Percentiles rank a stretch among this genome's conserved stretches.
Evolutionary conservation across 305 asterid genomes (phyloP).

Genomic region (Andrographis paniculata): DNA sequence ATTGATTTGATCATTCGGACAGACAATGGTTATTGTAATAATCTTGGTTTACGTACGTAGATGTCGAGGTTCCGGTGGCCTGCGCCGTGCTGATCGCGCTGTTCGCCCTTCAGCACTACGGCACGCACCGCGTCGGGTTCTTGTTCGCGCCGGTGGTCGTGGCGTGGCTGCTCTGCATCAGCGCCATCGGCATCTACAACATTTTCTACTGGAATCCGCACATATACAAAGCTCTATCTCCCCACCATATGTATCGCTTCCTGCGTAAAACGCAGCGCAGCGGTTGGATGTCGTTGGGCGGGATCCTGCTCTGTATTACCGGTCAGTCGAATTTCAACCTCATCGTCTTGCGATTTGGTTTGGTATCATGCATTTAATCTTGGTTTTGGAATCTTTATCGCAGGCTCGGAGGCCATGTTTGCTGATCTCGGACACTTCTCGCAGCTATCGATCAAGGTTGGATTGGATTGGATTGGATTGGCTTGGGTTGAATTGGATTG

Average conservation of each 20-base stretch:
- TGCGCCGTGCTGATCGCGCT: constrained; percentile 57
- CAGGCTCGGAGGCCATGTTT: constrained; percentile 81
- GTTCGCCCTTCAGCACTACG: constrained; percentile 74
- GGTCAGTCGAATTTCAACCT: constrained; percentile 24
- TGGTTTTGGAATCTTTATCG: constrained; percentile 1
- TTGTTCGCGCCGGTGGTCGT: constrained; percentile 71
- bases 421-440: no score
- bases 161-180: constrained; percentile 63
- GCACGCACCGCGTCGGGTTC: constrained; percentile 71
- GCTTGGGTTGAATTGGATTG: background rate
- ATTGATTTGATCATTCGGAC: no score
- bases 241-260: constrained; percentile 58
- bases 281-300: constrained; percentile 79
- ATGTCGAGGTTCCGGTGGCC: constrained; percentile 58
- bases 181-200: constrained; percentile 52
- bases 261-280: constrained; percentile 48
- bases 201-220: constrained; percentile 54
- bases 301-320: constrained; percentile 62
- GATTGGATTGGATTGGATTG: no score
- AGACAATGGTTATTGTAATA: constrained; percentile 3
- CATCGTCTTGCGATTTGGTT: background rate
- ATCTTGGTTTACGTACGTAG: no score
- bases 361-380: no score
- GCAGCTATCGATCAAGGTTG: constrained; percentile 60
- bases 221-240: constrained; percentile 55